A percentile compares a stretch with the other conserved stretches of the same genome.
These are phyloP conservation scores for Wickerhamiella parazyma DNA, from an alignment of 805 yeast genomes.

Conservation along the genomic window DNA sequence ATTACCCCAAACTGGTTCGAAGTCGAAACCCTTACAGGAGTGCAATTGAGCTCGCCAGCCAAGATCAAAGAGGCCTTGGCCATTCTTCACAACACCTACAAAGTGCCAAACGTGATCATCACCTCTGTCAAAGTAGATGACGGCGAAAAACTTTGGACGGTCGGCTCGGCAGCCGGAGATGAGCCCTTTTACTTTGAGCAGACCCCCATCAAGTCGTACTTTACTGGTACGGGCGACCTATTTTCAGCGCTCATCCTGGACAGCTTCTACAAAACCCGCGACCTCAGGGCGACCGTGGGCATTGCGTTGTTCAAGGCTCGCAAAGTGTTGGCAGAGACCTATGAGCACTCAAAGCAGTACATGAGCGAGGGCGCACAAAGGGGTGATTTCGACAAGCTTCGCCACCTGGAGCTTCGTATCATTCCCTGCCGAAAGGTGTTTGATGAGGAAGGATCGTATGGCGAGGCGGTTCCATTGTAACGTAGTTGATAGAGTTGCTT, in stretches of 20 bases:
- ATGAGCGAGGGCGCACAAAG: conserved; percentile 13
- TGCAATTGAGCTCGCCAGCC: conserved; percentile 30
- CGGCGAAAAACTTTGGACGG: conserved; percentile 27
- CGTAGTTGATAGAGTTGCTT: no score
- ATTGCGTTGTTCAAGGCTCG: conserved; percentile 30
- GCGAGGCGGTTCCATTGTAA: no score
- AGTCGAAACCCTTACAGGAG: conserved; percentile 53
- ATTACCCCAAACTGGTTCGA: conserved; percentile 91
- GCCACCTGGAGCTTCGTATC: conserved; percentile 56
- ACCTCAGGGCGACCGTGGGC: conserved; percentile 29
- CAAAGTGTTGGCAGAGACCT: conserved; percentile 31
- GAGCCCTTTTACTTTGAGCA: conserved; percentile 33
- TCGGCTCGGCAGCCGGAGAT: conserved; percentile 30
- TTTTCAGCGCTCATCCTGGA: conserved; percentile 70
- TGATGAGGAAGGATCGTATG: conserved; percentile 5
- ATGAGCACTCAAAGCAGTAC: conserved; percentile 10
- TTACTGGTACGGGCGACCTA: conserved; percentile 90
- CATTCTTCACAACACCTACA: conserved; percentile 35
- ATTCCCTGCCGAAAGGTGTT: conserved; percentile 22
- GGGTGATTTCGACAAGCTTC: conserved; percentile 44
- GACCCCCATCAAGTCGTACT: conserved; percentile 60
- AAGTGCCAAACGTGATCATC: conserved; percentile 49
- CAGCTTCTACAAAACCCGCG: conserved; percentile 30
- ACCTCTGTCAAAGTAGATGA: conserved; percentile 37
- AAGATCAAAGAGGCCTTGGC: conserved; percentile 36